Evolutionary conservation across 768 basidiomycete genomes (phyloP), one percentile per base, ranked within the genome.

Genomic region (Boletellus sp.): DNA sequence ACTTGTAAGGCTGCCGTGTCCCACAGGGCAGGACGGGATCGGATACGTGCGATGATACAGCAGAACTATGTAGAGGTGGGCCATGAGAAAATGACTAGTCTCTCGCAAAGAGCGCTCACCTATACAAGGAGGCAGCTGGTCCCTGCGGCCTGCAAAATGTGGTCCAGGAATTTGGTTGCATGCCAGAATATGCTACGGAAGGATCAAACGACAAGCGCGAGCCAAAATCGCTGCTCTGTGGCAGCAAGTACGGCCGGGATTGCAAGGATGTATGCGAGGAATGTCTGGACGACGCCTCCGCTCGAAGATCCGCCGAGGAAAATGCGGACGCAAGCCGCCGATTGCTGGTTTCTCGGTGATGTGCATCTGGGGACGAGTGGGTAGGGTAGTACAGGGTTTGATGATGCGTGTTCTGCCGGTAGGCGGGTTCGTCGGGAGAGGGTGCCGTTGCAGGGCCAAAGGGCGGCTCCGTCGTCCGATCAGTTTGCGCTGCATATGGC

Each of bases 41-140:
- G 28, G 65, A 55, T 20, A 79, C 48, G 42, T 79, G 73, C 3
- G 78, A 71, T 45, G 81, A 78, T 19, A 84, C 78, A 32, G 81
- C 74, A 45, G 78, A 74, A 57, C 82, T 82, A n/a, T n/a, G n/a
- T n/a, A 55, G 28, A 47, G 20, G 42, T 10, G 43, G 16, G 28
- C 55, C 52, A 64, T 39, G 5, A 43, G 20, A 22, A 45, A 20
- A 24, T 42, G 23, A 26, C 10, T 31, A 34, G 11, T 20, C 26
- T 32, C 22, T 10, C 48, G 20, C 7, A 20, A 43, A 19, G 22
- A 22, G 2, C 55, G 39, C 75, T 42, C 56, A 80, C 85, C 78
- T 82, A 70, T 87, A 87, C 26, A 86, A 74, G 3, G 78, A 70
- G 15, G 71, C 54, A 1, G 77, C 53, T 2, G 55, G 39, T n/a